Percentiles rank a stretch among this genome's conserved stretches.
Evolutionary conservation across 495 filamentous ascomycete species (phyloP).

Genomic region (Apodospora peruviana): DNA sequence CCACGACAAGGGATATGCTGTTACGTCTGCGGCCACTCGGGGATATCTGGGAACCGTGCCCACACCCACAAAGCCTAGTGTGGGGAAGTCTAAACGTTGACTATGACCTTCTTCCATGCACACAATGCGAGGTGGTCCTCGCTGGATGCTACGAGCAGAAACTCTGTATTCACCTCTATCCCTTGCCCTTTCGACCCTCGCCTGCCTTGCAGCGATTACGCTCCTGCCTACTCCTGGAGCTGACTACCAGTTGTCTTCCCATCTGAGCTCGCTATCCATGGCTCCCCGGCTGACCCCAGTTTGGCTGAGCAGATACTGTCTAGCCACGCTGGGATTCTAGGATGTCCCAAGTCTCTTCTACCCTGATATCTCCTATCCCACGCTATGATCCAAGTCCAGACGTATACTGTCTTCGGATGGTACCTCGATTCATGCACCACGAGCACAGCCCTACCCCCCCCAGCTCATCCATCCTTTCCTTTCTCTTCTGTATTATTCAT

Average conservation of each 20-base stretch:
- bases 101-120: slow-evolving; percentile 30
- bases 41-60: slow-evolving; percentile 16
- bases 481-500: slow-evolving; percentile 9
- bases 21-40: slow-evolving; percentile 11
- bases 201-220: slow-evolving; percentile 12
- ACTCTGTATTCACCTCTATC: slow-evolving; percentile 14
- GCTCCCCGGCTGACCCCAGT: slow-evolving; percentile 9
- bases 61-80: slow-evolving; percentile 4
- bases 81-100: slow-evolving; percentile 25
- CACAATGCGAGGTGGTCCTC: slow-evolving; percentile 21
- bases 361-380: slow-evolving; percentile 28
- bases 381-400: slow-evolving; percentile 20
- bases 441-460: slow-evolving; percentile 23
- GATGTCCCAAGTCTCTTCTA: slow-evolving; percentile 13
- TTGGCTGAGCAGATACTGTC: slow-evolving; percentile 1
- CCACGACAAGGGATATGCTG: slow-evolving; percentile 12
- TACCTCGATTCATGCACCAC: slow-evolving; percentile 26
- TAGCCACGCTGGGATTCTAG: background rate
- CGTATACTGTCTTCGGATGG: slow-evolving; percentile 27
- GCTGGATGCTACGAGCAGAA: slow-evolving; percentile 13
- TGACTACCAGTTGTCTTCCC: slow-evolving; percentile 5
- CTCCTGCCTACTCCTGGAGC: slow-evolving; percentile 15
- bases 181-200: slow-evolving; percentile 3
- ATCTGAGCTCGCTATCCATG: slow-evolving; percentile 9
- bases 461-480: slow-evolving; percentile 11